phyloP scores from a whole-genome alignment of 345 rosid species.

The Populus davidiana region DNA sequence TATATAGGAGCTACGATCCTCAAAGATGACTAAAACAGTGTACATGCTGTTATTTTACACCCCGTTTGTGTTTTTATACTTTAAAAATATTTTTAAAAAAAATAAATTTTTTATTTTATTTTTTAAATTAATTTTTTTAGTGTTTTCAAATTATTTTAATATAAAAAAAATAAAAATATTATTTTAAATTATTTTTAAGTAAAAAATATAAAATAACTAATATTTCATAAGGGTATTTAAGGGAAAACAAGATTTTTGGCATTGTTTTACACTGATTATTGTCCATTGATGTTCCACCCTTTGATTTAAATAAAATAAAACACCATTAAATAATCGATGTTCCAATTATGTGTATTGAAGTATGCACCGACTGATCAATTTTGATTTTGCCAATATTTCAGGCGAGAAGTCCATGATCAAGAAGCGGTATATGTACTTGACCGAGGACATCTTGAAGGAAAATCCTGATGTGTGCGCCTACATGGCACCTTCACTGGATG shows the following conservation, averaged over 20 bases:
- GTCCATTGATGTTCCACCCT: neutral
- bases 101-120: no score
- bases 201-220: neutral
- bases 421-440: slow-evolving; percentile 65
- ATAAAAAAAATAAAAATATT: no score
- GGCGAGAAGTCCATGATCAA: slow-evolving; percentile 71
- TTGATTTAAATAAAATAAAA: neutral
- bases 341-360: neutral
- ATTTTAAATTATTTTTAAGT: no score
- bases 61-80: no score
- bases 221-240: neutral
- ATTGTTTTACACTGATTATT: neutral
- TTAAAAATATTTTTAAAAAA: no score
- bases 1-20: neutral
- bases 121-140: no score
- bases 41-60: no score
- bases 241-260: neutral
- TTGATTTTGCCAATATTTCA: slow-evolving; percentile 13
- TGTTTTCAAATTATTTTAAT: no score
- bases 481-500: slow-evolving; percentile 72
- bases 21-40: neutral
- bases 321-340: neutral
- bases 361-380: neutral
- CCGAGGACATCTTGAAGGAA: slow-evolving; percentile 62
- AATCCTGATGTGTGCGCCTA: slow-evolving; percentile 56